Evolutionary conservation across 2,329 filamentous ascomycete genomes (phyloP).

Genomic region (Calonectria pteridis): DNA sequence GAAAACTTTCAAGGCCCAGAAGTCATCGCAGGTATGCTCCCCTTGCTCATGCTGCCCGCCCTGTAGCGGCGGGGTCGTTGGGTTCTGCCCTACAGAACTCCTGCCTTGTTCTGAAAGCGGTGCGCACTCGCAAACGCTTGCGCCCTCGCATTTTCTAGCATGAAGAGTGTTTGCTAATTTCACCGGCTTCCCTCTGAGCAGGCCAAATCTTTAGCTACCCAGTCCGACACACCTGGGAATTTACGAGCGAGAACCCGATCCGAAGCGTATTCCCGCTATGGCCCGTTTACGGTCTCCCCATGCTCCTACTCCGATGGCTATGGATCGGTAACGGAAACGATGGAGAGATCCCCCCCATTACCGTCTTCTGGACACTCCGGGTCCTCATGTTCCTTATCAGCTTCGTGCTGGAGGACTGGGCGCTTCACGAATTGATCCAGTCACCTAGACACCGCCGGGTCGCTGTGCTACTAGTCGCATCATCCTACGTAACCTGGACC

Average conservation of each 20-base stretch:
- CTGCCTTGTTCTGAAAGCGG: not conserved
- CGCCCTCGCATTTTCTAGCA: not conserved
- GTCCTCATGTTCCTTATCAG: constrained; percentile 94
- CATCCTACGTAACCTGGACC: constrained; percentile 98
- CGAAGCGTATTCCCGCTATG: constrained; percentile 97
- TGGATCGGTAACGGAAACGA: constrained; percentile 87
- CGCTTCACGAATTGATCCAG: constrained; percentile 89
- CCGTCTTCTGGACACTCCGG: constrained; percentile 90
- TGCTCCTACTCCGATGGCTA: constrained; percentile 92
- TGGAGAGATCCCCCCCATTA: constrained; percentile 82
- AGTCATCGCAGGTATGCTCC: constrained; percentile 87
- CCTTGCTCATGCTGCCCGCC: constrained; percentile 10
- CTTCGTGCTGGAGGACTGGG: constrained; percentile 98
- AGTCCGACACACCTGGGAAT: constrained; percentile 94
- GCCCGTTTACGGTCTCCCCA: constrained; percentile 93
- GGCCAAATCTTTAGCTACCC: constrained; percentile 95
- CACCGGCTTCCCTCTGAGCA: constrained; percentile 51
- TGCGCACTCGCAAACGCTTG: constrained; percentile 8
- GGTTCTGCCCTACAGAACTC: not conserved
- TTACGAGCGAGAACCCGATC: constrained; percentile 87
- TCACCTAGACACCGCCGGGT: constrained; percentile 78
- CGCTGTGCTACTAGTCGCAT: constrained; percentile 88
- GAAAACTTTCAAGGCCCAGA: constrained; percentile 99
- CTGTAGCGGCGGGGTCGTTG: not conserved
- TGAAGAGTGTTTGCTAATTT: constrained; percentile 26